Percentiles rank a stretch among this genome's conserved stretches.
Conservation (phyloP, 2,329 filamentous ascomycete species). For the Chrysosporium keratinophilum region DNA sequence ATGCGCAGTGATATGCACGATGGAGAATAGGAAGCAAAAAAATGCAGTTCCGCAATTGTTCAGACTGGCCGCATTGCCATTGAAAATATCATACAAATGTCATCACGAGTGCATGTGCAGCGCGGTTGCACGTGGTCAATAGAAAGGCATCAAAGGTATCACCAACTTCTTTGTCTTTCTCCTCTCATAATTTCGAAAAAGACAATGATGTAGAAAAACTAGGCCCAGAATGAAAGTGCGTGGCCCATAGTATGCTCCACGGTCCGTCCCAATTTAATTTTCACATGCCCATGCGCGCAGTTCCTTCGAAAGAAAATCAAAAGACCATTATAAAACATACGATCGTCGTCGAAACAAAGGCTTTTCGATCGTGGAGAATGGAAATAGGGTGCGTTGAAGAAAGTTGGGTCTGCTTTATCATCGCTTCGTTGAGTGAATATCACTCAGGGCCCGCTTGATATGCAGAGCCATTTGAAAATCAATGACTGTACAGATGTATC, state of each 20-base stretch:
- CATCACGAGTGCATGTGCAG: too few species aligned
- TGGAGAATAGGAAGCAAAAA: too few species aligned
- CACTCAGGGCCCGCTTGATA: too few species aligned
- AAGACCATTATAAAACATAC: neutral
- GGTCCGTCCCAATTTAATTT: neutral
- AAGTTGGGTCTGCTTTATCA: neutral
- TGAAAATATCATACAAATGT: neutral
- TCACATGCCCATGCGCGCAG: neutral
- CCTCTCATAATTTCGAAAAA: neutral
- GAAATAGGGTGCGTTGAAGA: neutral
- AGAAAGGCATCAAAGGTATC: too few species aligned
- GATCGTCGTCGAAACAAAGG: neutral
- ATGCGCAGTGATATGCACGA: too few species aligned
- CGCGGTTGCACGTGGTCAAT: neutral
- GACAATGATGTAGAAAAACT: neutral
- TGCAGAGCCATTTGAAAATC: neutral
- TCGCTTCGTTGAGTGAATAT: too few species aligned
- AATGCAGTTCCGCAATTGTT: too few species aligned
- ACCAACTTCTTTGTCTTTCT: neutral
- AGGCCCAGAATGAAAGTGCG: neutral
- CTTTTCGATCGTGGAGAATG: neutral
- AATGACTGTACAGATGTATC: neutral
- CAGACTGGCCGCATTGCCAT: neutral
- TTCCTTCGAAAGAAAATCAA: neutral
- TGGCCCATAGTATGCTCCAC: neutral